Evolutionary conservation across 2,329 filamentous ascomycete species (phyloP), one percentile per base, ranked within the genome.

Genomic region (Calonectria naviculata): DNA sequence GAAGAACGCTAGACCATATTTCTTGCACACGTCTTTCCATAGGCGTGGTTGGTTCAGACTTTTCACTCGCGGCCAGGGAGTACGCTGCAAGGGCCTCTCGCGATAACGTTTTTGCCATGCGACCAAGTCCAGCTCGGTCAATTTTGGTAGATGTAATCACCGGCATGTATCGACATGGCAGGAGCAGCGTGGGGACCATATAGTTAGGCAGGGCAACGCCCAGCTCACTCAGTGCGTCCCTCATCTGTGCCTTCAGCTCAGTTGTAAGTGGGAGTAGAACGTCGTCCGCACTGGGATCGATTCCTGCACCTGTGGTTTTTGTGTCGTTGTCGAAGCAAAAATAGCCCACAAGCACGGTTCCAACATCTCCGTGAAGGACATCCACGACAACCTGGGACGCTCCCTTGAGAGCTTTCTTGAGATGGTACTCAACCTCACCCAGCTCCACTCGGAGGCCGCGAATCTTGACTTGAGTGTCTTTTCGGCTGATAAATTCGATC

Each of bases 1-100:
- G 24, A 17, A 49, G 46, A 6, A 49, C 10, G 12, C 24, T 49
- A 5, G 78, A 75, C 83, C 85, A 85, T 24, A 81, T 72, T 19
- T 68, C 52, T 28, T 75, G 78, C 13, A 83, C 5, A 28, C 34
- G 24, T 49, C 15, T 6, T 19, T 49, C 46, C 46, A 49, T 49
- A 28, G 15, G 24, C 24, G 46, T 49, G 5, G 46, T 8, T 29
- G 46, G 46, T 29, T 26, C 46, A 49, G 24, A 29, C 10, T 49
- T 49, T 12, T 49, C 46, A 49, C 24, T 29, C 4, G 24, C 13
- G 12, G 46, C 46, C 10, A 49, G 46, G 7, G 46, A 49, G 9
- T 49, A 49, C 29, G 24, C 24, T 5, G 63, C 42, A 6, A 67
- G 38, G 3, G 64, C 31, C 67, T 5, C 74, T 72, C 31, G 56